Conservation (phyloP, 257 asterid genomes). For the Fraxinus anomala region DNA sequence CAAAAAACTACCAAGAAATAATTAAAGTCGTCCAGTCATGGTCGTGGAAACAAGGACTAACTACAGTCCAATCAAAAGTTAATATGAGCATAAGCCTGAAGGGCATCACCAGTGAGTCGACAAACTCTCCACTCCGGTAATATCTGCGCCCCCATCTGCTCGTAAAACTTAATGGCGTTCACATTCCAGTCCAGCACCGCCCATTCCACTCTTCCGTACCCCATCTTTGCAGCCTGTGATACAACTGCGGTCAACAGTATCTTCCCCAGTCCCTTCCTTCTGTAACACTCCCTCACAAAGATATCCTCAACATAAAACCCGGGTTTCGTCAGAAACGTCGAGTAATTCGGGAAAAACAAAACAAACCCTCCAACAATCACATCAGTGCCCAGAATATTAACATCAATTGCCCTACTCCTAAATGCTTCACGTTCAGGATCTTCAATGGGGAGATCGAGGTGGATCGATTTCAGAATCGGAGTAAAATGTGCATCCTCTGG, state of each 20-base stretch:
- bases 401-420: conserved; percentile 36
- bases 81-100: conserved; percentile 53
- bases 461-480: conserved; percentile 38
- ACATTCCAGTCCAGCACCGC: conserved; percentile 85
- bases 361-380: conserved; percentile 62
- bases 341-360: conserved; percentile 82
- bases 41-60: neutral
- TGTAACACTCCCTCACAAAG: conserved; percentile 76
- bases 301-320: conserved; percentile 83
- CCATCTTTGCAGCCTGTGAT: conserved; percentile 85
- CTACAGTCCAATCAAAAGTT: conserved; percentile 34
- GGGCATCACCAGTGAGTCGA: conserved; percentile 72
- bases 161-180: conserved; percentile 69
- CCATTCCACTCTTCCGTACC: conserved; percentile 90
- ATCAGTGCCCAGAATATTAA: conserved; percentile 24
- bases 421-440: conserved; percentile 63
- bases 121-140: conserved; percentile 84
- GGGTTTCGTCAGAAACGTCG: conserved; percentile 77
- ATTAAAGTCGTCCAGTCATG: neutral
- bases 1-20: neutral
- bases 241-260: conserved; percentile 75
- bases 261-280: conserved; percentile 83
- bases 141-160: conserved; percentile 81
- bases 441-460: conserved; percentile 60
- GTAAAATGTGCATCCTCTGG: conserved; percentile 21